These are phyloP conservation scores for Heimioporus sp. DNA, from an alignment of 768 basidiomycete genomes.

Conservation along the genomic window DNA sequence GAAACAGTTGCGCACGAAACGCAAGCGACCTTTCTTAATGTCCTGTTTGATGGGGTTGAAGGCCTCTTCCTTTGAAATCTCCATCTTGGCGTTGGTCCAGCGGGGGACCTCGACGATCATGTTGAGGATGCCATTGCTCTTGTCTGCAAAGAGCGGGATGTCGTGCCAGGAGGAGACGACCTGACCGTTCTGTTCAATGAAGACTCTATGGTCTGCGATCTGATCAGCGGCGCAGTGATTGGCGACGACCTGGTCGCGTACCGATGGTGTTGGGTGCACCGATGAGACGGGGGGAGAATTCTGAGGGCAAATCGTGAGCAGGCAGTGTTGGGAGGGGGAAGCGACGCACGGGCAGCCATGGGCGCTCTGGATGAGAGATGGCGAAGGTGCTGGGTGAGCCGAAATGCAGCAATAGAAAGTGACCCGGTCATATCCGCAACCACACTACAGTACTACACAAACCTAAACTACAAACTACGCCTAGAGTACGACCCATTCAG, in stretches of 20 bases:
- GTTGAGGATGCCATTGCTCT: constrained; percentile 93
- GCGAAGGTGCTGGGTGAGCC: constrained; percentile 64
- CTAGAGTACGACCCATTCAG: constrained; percentile 68
- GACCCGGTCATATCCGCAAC: constrained; percentile 29
- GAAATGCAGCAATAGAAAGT: constrained; percentile 20
- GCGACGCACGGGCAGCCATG: constrained; percentile 38
- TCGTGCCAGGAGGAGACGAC: constrained; percentile 92
- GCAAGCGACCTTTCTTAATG: constrained; percentile 92
- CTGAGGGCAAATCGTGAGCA: constrained; percentile 34
- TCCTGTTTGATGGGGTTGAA: constrained; percentile 99
- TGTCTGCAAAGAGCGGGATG: constrained; percentile 97
- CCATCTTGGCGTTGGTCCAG: constrained; percentile 99
- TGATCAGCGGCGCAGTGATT: constrained; percentile 18
- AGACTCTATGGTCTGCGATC: constrained; percentile 87
- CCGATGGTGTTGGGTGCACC: constrained; percentile 94
- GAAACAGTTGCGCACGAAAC: constrained; percentile 99
- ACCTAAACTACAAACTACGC: constrained; percentile 22
- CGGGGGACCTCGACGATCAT: constrained; percentile 98
- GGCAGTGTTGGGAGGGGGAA: background rate
- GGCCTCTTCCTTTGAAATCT: constrained; percentile 96
- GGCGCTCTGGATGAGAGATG: constrained; percentile 47
- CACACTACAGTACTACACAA: background rate
- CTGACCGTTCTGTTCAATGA: constrained; percentile 84
- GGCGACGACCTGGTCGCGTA: constrained; percentile 34
- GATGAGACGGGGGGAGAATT: constrained; percentile 73